Evolutionary conservation across 2,329 filamentous ascomycete genomes (phyloP), one percentile per base, ranked within the genome.

Genomic region (Aspergillus jensenii): DNA sequence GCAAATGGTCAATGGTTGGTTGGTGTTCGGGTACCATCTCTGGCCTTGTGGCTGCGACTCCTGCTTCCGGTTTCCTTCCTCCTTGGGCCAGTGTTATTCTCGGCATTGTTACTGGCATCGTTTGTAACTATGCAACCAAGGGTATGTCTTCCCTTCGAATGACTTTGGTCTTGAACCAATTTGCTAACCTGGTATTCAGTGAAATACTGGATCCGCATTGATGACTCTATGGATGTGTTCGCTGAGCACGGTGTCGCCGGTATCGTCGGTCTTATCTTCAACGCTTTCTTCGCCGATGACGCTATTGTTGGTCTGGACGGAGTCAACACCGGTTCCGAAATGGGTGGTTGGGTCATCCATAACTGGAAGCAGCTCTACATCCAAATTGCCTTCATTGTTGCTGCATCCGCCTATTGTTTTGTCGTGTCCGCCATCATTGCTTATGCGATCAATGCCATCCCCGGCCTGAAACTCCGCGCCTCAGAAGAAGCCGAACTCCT

Each of bases 1-100:
- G 87, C 77, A 97, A 97, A 82, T 96, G 93, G 92, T 96, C 86
- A 62, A 91, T 93, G 77, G 90, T 96, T 67, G 92, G 91, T 46
- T 93, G 93, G 89, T 95, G 91, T 81, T 95, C 91, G 40, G 93
- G 93, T 61, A 88, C 87, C 65, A 93, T 97, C 71, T 89, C 90
- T 27, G 90, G 91, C 52, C 86, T 96, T 21, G 92, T 96, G 37
- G 90, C 91, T 64, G 95, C 95, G 55, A 95, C 91, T 8, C 90
- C 91, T 6, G 89, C 88, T 3, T 89, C 92, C 14, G 90, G 91
- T 68, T 93, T 87, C 77, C 87, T 96, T 80, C 78, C 84, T 23
- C 84, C 84, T 3, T 88, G 85, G 85, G 85, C 81, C 2, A 84
- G 82, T 59, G 82, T 87, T 53, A 73, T 83, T 49, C 78, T 88